These are phyloP conservation scores for Vitis hybrid DNA, from an alignment of 177 flowering plant species.

Conservation along the genomic window DNA sequence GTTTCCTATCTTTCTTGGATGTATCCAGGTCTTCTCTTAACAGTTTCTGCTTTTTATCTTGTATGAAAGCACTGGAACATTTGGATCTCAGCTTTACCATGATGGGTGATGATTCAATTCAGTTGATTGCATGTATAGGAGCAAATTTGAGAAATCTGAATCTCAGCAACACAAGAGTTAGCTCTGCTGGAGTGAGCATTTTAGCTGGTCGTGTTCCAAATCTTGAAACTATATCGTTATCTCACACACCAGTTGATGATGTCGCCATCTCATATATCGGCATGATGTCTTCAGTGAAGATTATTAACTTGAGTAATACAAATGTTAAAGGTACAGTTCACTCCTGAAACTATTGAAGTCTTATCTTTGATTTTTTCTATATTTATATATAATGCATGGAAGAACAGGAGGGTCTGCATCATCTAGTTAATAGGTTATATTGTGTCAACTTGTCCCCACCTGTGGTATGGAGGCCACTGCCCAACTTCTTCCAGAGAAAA, in stretches of 20 bases:
- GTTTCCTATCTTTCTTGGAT: slow-evolving; percentile 49
- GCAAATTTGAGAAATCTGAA: slow-evolving; percentile 56
- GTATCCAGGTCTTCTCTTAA: slow-evolving; percentile 51
- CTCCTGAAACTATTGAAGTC: background rate
- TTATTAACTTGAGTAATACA: slow-evolving; percentile 63
- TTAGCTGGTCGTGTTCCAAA: slow-evolving; percentile 70
- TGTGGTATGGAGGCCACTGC: too few species aligned
- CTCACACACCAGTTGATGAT: slow-evolving; percentile 67
- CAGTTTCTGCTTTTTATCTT: slow-evolving; percentile 48
- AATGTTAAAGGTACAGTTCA: slow-evolving; percentile 59
- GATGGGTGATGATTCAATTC: slow-evolving; percentile 60
- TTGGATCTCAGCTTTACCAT: slow-evolving; percentile 67
- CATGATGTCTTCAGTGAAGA: slow-evolving; percentile 61
- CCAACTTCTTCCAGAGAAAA: too few species aligned
- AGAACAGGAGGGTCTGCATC: background rate
- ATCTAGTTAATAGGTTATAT: background rate
- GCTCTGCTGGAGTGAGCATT: slow-evolving; percentile 58
- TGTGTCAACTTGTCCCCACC: too few species aligned
- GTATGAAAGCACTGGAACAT: slow-evolving; percentile 52
- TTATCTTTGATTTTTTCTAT: background rate
- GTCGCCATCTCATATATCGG: slow-evolving; percentile 50
- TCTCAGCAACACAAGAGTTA: slow-evolving; percentile 65
- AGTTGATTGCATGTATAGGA: slow-evolving; percentile 51
- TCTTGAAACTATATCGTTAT: slow-evolving; percentile 59
- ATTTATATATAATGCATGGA: background rate